Base-by-base conservation (phyloP, 306 rosid genomes). In the Inga laurina region DNA sequence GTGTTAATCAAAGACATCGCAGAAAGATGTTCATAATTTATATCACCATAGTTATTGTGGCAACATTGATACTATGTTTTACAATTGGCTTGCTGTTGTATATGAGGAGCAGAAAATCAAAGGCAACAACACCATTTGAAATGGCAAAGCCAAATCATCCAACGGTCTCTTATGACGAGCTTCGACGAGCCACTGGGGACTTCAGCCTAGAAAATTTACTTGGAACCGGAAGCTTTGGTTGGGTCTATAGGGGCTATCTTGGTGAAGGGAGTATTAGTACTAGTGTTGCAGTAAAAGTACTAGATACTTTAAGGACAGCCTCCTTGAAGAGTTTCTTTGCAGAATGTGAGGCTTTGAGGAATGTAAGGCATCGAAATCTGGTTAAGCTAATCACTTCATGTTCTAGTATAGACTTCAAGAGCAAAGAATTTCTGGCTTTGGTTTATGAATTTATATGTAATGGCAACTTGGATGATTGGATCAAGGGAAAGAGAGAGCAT, bases 391-490 rank as follows among this genome's bases (percentile, higher is more conserved):
- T 94, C 85, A 94, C 98, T 16, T 90, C 95, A 5, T 94, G 98
- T 89, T 90, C 93, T 3, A 94, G 94, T 76, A 32, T 90, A 68
- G 94, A 94, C 90, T 87, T 69, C 41, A 90, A 82, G 77, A 88
- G 88, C 82, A 88, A 76, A 73, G 91, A 91, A 45, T 94, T 92
- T 88, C 44, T 91, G 74, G 97, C 94, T 79, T 75, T 94, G 71
- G 91, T 92, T 22, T 94, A 91, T 35, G 95, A 94, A 85, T 92
- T 77, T 68, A n/a, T 91, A 15, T 61, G 88, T n/a, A 91, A 91
- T 75, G 94, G 93, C 22, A 91, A 90, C 85, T 86, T 94, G 88
- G 95, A 94, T 12, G 95, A 94, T 72, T 94, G 97, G 98, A 79
- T 92, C 1, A 87, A 57, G 37, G 95, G 92, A 72, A 82, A 43